These are phyloP conservation scores for Middelhovenomyces tepae DNA, from an alignment of 805 yeast genomes.

Conservation along the genomic window DNA sequence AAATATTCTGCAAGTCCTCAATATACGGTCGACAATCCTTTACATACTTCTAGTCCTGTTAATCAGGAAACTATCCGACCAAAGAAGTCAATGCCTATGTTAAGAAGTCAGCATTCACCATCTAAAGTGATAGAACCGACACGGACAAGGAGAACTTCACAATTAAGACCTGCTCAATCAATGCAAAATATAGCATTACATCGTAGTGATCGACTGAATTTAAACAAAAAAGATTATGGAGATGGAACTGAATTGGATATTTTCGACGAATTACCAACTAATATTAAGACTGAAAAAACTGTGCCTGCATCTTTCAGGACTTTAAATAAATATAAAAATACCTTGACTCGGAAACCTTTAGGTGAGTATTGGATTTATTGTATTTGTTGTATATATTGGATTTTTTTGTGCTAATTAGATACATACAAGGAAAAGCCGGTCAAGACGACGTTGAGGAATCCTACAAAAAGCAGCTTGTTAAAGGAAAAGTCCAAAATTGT, in stretches of 20 bases:
- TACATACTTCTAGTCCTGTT: constrained; percentile 5
- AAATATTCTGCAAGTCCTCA: too few relatives aligned
- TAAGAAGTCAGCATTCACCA: constrained; percentile 19
- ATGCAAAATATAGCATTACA: too few relatives aligned
- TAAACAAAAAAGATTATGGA: constrained; percentile 11
- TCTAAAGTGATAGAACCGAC: constrained; percentile 7
- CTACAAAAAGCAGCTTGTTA: constrained; percentile 5
- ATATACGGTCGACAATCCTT: constrained; percentile 1
- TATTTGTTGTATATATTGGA: too few relatives aligned
- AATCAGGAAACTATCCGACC: background rate
- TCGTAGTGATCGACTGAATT: constrained; percentile 2
- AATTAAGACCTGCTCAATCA: background rate
- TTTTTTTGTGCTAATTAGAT: too few relatives aligned
- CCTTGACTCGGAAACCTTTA: too few relatives aligned
- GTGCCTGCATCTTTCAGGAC: constrained; percentile 2
- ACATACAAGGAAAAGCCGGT: constrained; percentile 2
- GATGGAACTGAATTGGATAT: constrained; percentile 23
- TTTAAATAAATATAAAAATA: constrained; percentile 2
- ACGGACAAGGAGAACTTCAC: too few relatives aligned
- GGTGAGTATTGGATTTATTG: too few relatives aligned
- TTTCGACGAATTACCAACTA: constrained; percentile 18
- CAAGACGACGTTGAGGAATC: constrained; percentile 8
- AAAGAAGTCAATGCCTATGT: constrained; percentile 5
- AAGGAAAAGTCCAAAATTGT: constrained; percentile 5
- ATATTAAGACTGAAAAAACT: constrained; percentile 9